Conservation (phyloP, 805 yeast genomes). For the Dipodascus geniculatus region DNA sequence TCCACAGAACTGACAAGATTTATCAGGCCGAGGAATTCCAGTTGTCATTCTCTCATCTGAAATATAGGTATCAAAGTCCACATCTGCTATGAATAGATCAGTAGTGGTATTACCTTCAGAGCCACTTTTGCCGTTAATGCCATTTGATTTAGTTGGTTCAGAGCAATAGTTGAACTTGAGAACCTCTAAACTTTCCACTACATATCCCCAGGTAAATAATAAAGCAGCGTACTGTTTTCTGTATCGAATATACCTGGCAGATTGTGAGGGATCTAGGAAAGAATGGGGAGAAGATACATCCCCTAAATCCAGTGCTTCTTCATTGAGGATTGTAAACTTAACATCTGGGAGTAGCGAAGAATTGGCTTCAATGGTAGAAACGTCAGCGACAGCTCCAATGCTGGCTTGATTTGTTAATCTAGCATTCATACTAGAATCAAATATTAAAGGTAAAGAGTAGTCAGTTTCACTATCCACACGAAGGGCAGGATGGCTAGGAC, state of each 20-base stretch:
- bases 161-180: constrained; percentile 51
- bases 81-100: constrained; percentile 4
- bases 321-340: neutral
- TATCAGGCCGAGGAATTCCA: constrained; percentile 8
- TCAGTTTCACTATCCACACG: constrained; percentile 11
- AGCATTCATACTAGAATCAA: constrained; percentile 15
- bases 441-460: constrained; percentile 12
- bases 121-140: constrained; percentile 8
- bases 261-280: constrained; percentile 31
- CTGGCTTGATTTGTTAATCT: constrained; percentile 14
- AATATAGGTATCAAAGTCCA: constrained; percentile 12
- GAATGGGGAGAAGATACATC: constrained; percentile 23
- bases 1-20: constrained; percentile 54
- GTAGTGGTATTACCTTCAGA: constrained; percentile 2
- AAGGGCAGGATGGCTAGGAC: neutral
- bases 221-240: constrained; percentile 68
- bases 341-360: neutral
- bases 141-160: neutral
- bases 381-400: constrained; percentile 17
- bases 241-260: constrained; percentile 29
- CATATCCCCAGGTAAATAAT: constrained; percentile 72
- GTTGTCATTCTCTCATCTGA: constrained; percentile 13
- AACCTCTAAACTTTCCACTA: constrained; percentile 67
- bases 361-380: constrained; percentile 2
- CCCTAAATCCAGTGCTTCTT: neutral